phyloP scores from a whole-genome alignment of 2,329 filamentous ascomycete species.

The Thelonectria discophora region DNA sequence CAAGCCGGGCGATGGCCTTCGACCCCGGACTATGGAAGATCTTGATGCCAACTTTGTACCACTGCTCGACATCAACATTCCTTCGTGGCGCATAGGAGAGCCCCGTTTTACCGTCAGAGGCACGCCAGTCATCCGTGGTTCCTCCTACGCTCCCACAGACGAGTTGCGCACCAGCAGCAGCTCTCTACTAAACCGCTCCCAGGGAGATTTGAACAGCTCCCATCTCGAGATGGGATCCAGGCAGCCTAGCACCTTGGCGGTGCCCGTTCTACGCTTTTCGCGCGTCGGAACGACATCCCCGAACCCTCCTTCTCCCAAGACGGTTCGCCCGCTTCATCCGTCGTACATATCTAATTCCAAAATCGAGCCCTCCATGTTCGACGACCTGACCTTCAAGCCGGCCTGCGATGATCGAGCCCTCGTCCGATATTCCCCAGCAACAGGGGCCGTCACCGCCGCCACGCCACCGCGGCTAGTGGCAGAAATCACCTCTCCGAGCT shows the following conservation, averaged over 20 bases:
- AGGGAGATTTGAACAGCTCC: constrained; percentile 40
- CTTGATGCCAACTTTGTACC: constrained; percentile 56
- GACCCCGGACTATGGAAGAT: constrained; percentile 71
- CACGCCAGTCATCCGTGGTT: constrained; percentile 80
- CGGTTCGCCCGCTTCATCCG: constrained; percentile 53
- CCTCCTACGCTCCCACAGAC: constrained; percentile 80
- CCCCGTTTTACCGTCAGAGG: constrained; percentile 81
- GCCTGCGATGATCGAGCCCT: constrained; percentile 79
- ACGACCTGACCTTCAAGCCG: constrained; percentile 80
- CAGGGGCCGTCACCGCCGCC: constrained; percentile 83
- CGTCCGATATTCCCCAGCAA: constrained; percentile 79
- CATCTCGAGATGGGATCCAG: constrained; percentile 41
- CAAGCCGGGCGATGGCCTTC: constrained; percentile 67
- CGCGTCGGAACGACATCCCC: constrained; percentile 31
- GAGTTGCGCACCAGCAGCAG: constrained; percentile 71
- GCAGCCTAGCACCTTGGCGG: constrained; percentile 50
- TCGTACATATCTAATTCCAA: constrained; percentile 59
- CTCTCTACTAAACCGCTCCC: constrained; percentile 56
- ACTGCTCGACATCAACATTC: constrained; percentile 78
- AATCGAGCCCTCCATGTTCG: constrained; percentile 82
- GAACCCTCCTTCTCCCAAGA: constrained; percentile 49
- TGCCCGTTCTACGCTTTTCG: constrained; percentile 48
- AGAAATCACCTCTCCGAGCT: constrained; percentile 94
- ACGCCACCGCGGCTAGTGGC: constrained; percentile 91
- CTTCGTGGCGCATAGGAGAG: constrained; percentile 83